These are phyloP conservation scores for Eucalyptus melliodora DNA, from an alignment of 345 rosid species.

Conservation along the genomic window DNA sequence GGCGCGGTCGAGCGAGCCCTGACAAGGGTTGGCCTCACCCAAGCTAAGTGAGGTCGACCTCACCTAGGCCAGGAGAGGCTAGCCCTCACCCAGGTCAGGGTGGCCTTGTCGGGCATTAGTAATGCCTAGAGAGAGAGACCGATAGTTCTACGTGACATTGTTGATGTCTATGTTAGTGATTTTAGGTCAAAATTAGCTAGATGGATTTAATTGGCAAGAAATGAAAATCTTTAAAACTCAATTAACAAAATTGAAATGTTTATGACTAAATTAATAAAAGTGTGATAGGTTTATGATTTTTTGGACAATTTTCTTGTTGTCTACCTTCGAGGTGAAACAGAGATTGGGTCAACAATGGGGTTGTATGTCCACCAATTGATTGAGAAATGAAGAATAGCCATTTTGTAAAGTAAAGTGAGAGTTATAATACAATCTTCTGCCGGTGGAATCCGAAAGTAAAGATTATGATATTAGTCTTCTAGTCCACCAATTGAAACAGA, in stretches of 20 bases:
- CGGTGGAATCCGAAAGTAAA: background rate
- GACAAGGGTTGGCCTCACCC: too few species aligned
- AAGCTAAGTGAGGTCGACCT: too few species aligned
- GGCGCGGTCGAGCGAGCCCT: accelerated
- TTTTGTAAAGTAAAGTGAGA: background rate
- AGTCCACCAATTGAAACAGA: background rate
- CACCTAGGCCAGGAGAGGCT: accelerated
- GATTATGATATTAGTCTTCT: background rate
- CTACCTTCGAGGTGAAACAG: background rate
- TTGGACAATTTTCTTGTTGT: too few species aligned
- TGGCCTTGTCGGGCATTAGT: accelerated
- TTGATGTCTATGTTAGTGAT: accelerated
- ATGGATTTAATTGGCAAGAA: too few species aligned
- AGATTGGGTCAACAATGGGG: background rate
- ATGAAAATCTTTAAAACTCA: too few species aligned
- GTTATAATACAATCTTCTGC: background rate
- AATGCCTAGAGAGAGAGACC: too few species aligned
- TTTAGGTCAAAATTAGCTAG: accelerated
- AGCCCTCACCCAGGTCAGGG: accelerated
- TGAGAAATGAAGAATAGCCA: background rate
- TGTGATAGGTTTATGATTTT: accelerated
- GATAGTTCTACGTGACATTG: accelerated
- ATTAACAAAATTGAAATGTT: too few species aligned
- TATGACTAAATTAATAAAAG: too few species aligned
- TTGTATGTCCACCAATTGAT: background rate